Evolutionary conservation across 257 asterid species (phyloP).

Genomic region (Rehmannia glutinosa): DNA sequence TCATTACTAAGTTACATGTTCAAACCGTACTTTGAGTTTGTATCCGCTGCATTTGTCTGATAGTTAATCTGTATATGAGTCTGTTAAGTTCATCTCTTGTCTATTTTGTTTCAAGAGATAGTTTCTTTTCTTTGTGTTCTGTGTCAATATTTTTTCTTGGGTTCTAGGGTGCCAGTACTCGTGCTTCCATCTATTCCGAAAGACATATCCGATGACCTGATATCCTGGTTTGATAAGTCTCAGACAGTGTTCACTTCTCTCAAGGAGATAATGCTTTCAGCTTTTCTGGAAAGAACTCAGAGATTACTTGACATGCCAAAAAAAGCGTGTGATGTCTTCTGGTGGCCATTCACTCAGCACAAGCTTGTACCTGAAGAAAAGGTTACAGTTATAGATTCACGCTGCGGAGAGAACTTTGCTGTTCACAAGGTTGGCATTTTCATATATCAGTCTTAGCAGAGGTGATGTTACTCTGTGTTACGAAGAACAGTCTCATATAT

Average conservation of each 20-base stretch:
- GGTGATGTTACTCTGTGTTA: background rate
- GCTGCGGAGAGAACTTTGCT: conserved; percentile 92
- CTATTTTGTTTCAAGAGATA: background rate
- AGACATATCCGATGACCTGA: conserved; percentile 74
- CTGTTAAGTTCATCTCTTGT: background rate
- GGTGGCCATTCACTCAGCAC: conserved; percentile 99
- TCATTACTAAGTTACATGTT: conserved; percentile 13
- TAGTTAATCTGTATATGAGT: background rate
- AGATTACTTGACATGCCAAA: conserved; percentile 69
- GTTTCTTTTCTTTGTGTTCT: background rate
- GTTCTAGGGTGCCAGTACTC: conserved; percentile 76
- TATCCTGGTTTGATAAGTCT: conserved; percentile 76
- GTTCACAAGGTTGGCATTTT: conserved; percentile 64
- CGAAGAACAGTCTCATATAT: background rate
- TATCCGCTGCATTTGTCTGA: background rate
- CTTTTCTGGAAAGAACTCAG: conserved; percentile 48
- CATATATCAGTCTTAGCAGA: background rate
- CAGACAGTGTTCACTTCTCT: conserved; percentile 63
- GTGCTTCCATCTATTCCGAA: conserved; percentile 81
- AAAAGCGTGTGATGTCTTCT: conserved; percentile 66
- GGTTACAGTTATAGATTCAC: conserved; percentile 92
- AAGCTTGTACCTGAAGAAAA: conserved; percentile 71
- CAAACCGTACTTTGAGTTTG: background rate
- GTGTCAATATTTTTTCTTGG: background rate
- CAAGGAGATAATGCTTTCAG: conserved; percentile 67